Base-by-base conservation (phyloP, 2,329 filamentous ascomycete species). In the Colletotrichum sp. region DNA sequence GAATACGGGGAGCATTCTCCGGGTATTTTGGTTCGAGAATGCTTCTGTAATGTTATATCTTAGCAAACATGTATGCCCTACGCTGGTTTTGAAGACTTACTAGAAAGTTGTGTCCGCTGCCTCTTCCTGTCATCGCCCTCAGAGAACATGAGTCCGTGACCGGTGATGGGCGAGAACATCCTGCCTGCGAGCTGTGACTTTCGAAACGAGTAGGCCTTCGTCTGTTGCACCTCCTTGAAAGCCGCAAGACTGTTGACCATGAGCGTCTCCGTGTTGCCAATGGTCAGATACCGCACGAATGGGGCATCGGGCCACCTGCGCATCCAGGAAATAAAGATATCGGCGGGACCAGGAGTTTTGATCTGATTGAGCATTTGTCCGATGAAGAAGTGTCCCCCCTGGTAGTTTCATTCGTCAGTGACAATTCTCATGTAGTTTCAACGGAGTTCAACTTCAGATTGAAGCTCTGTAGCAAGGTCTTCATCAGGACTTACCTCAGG, bases 331-430 rank as follows among this genome's bases (percentile, higher is more conserved):
- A 85, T 15, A 62, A 84, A 81, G 25, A 82, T 68, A 5, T 76
- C 79, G 7, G 74, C 78, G 0, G 84, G 84, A 13, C 78, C 80
- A 0, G 80, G 78, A 27, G 83, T 79, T 44, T 39, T 77, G 62
- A 83, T 77, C 57, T 84, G 81, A 16, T 84, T 84, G 25, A 82
- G 72, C 62, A 82, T 82, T 77, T 88, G 86, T 8, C 88, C 87
- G 15, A 89, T 75, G 55, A 88, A 78, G 62, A 84, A 81, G 55
- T 82, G 78, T 44, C 86, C 82, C 66, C 86, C 81, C 86, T 88
- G 30, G 11, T 36, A 4, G 4, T 15, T 36, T 1, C 6, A 61
- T 22, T 16, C 25, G 69, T 64, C 64, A 34, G 55, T 59, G 44
- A 30, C 9, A 12, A 25, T 39, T 9, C 16, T 27, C 13, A 19